Percentiles rank a stretch among this genome's conserved stretches.
Conservation (phyloP, 495 filamentous ascomycete genomes). For the Choiromyces venosus region DNA sequence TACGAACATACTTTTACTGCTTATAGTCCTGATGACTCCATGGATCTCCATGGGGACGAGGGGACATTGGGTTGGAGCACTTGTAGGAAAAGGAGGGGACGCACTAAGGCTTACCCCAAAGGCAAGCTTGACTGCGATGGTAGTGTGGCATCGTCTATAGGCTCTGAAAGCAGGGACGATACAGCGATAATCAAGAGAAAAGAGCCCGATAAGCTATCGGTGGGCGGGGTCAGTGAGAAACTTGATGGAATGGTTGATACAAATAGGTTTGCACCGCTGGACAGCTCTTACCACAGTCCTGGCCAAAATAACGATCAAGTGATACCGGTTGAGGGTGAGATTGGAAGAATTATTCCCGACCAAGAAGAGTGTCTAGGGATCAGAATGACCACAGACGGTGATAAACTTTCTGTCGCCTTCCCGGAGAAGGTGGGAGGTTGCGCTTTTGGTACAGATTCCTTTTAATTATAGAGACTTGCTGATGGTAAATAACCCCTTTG, state of each 20-base stretch:
- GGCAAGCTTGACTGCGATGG: not conserved
- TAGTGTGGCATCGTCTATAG: not conserved
- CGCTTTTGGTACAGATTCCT: constrained; percentile 20
- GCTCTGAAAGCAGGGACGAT: not conserved
- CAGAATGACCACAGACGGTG: constrained; percentile 27
- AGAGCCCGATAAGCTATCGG: not conserved
- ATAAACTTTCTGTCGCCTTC: constrained; percentile 32
- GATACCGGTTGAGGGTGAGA: constrained; percentile 23
- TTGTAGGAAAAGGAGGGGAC: not conserved
- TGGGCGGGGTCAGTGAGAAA: not conserved
- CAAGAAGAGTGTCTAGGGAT: constrained; percentile 8
- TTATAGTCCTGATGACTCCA: not conserved
- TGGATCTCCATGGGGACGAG: not conserved
- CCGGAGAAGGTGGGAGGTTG: constrained; percentile 24
- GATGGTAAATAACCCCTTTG: not conserved
- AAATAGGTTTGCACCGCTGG: not conserved
- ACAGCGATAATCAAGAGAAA: not conserved
- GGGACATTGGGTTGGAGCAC: not conserved
- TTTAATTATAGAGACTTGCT: not conserved
- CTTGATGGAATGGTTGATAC: not conserved
- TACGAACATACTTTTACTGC: not conserved
- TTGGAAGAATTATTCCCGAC: not conserved
- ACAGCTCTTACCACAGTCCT: not conserved
- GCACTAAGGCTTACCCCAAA: not conserved
- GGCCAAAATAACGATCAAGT: not conserved